Base-by-base conservation (phyloP, 148 eudicot genomes). In the Drosera capensis region DNA sequence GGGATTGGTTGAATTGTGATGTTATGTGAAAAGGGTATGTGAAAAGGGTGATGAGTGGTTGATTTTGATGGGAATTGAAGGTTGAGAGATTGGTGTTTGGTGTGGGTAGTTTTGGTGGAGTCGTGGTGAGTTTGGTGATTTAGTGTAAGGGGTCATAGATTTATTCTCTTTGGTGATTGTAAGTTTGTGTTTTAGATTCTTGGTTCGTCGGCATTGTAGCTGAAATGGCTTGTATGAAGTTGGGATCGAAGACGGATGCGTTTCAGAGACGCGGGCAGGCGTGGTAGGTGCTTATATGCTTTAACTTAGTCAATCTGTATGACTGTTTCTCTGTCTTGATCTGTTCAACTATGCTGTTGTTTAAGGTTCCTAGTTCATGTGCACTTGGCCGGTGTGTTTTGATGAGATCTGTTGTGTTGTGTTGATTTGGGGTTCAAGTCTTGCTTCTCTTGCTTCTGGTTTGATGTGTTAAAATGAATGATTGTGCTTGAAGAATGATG, bases 161-260 rank as follows among this genome's bases (percentile, higher is more conserved):
- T 34, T 34, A 15, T 5, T 5, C n/a, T 34, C n/a, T 34, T 13
- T 5, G 38, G n/a, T 34, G 1, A 13, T 34, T 34, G 5, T 13
- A 34, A 11, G 9, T 34, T 34, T 0, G 11, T 5, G 3, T 28
- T 28, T 3, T 5, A 34, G 38, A 13, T 34, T 34, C 2, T 15
- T 34, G 11, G 38, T 34, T 11, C 38, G n/a, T 2, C 3, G 38
- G 20, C 43, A 19, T 41, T 44, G 21, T 52, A 11, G 55, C 43
- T 37, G 35, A 56, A 48, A 86, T 82, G 96, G 85, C 96, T 58
- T 86, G 82, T 59, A 65, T 82, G 80, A 87, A 82, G 72, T 45
- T 87, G 57, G 96, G 96, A 56, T 82, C 94, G 16, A 87, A 87
- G 58, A 67, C 55, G 55, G 96, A 82, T 72, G 94, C 86, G 23